Conservation (phyloP, 306 rosid genomes). For the Quercus berberidifolia region DNA sequence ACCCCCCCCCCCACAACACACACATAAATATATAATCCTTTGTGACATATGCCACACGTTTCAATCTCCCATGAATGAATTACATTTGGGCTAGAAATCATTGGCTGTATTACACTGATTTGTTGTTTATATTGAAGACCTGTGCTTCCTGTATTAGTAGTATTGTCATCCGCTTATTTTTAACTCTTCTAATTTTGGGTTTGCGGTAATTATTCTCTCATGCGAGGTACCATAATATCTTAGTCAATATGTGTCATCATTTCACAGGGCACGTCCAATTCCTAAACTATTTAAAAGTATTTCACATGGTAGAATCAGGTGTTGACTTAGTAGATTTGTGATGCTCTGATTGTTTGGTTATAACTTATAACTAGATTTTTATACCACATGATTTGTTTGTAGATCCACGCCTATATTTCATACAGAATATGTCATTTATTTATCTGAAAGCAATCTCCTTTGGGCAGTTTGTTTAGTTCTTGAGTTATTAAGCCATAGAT, state of each 20-base stretch:
- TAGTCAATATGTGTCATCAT: not conserved
- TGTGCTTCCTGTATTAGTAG: not conserved
- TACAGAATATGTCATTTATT: not conserved
- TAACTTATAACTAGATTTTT: not conserved
- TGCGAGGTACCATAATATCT: not conserved
- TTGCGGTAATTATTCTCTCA: not conserved
- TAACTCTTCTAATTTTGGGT: not conserved
- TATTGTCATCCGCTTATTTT: not conserved
- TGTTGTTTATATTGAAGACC: not conserved
- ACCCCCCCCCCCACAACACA: no score
- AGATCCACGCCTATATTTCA: not conserved
- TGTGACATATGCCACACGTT: not conserved
- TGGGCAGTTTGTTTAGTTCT: not conserved
- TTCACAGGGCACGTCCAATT: not conserved
- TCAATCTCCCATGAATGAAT: not conserved
- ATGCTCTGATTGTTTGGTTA: not conserved
- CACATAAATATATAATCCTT: not conserved
- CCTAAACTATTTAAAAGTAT: not conserved
- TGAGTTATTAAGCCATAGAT: no score
- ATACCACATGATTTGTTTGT: not conserved
- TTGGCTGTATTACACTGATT: not conserved
- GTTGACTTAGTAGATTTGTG: not conserved
- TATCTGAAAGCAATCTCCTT: not conserved
- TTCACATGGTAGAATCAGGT: not conserved
- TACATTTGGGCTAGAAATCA: not conserved